These are phyloP conservation scores for Pyrenophora tritici-repentis DNA, from an alignment of 2,329 filamentous ascomycete species.

Conservation along the genomic window DNA sequence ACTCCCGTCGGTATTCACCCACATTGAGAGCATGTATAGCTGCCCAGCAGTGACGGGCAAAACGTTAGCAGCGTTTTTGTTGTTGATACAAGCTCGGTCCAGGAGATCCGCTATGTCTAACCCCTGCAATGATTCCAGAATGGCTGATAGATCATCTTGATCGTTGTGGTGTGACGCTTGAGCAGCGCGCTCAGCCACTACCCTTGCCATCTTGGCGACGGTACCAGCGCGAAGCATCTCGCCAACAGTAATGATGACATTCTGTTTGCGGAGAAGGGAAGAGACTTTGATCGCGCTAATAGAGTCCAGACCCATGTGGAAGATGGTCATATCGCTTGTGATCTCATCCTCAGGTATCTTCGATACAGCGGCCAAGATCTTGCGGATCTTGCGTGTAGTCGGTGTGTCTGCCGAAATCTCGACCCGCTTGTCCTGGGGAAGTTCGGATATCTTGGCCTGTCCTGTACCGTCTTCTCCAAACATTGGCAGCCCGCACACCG, in stretches of 20 bases:
- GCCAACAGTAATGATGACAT: slow-evolving; percentile 68
- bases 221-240: slow-evolving; percentile 71
- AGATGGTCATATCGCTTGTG: slow-evolving; percentile 67
- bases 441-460: background rate
- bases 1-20: slow-evolving; percentile 68
- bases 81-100: slow-evolving; percentile 47
- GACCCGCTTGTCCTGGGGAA: background rate
- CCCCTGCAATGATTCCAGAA: slow-evolving; percentile 36
- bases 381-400: slow-evolving; percentile 50
- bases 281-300: slow-evolving; percentile 88
- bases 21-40: slow-evolving; percentile 76
- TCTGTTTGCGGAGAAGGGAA: slow-evolving; percentile 68
- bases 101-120: slow-evolving; percentile 52
- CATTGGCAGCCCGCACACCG: slow-evolving; percentile 67
- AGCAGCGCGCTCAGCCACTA: slow-evolving; percentile 29
- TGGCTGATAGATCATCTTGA: background rate
- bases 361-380: slow-evolving; percentile 62
- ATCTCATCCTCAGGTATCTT: slow-evolving; percentile 64
- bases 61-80: slow-evolving; percentile 58
- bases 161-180: slow-evolving; percentile 2
- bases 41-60: slow-evolving; percentile 79
- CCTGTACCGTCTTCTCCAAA: slow-evolving; percentile 37
- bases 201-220: slow-evolving; percentile 65
- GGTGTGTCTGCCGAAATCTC: slow-evolving; percentile 31
- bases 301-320: slow-evolving; percentile 86